Evolutionary conservation across 2,329 filamentous ascomycete genomes (phyloP).

Genomic region (Aspergillus bombycis): DNA sequence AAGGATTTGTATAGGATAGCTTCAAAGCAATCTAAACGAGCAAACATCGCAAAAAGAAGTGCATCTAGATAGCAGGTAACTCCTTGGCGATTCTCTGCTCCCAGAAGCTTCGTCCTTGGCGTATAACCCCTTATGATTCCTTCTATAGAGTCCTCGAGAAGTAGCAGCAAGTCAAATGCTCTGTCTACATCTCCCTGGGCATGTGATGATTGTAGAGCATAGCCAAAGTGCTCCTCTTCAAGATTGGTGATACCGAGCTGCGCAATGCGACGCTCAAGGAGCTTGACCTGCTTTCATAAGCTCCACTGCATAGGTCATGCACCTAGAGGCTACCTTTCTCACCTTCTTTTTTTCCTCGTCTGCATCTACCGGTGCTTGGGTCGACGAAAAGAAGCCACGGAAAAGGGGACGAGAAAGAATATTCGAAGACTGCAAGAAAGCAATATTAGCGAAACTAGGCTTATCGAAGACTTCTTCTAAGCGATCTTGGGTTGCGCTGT

Average conservation of each 20-base stretch:
- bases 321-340: not conserved
- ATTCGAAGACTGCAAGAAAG: conserved; percentile 23
- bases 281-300: conserved; percentile 50
- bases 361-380: conserved; percentile 21
- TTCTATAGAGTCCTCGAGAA: conserved; percentile 79
- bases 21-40: conserved; percentile 85
- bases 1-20: conserved; percentile 84
- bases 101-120: conserved; percentile 71
- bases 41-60: conserved; percentile 94
- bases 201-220: conserved; percentile 64
- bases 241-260: conserved; percentile 58
- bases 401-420: conserved; percentile 31
- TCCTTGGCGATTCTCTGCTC: conserved; percentile 80
- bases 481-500: not conserved
- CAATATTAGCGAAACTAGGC: conserved; percentile 14
- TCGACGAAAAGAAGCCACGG: conserved; percentile 38
- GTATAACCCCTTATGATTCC: conserved; percentile 78
- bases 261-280: conserved; percentile 56
- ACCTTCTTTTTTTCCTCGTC: conserved; percentile 42
- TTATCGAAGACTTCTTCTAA: not conserved
- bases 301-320: not conserved
- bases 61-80: conserved; percentile 97
- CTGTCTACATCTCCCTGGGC: conserved; percentile 71
- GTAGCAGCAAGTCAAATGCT: conserved; percentile 73
- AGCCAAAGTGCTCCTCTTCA: conserved; percentile 64